Evolutionary conservation across 1,139 yeast genomes (phyloP), one percentile per base, ranked within the genome.

Genomic region (Geotrichum australiense): DNA sequence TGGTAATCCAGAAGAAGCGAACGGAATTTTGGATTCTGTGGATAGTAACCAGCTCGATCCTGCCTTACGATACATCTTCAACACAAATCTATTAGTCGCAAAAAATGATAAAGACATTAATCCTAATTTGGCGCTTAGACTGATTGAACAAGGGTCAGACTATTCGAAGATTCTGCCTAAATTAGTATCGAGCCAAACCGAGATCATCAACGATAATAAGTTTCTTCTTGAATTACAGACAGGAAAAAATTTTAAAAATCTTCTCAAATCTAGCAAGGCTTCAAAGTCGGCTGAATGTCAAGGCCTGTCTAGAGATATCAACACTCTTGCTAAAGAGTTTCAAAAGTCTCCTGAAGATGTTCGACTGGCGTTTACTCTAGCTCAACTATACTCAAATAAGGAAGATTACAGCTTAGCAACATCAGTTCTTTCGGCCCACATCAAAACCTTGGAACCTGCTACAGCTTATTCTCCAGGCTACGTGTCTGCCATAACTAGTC

Each of bases 1-100:
- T 25, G 80, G 79, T 5, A 60, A 74, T 7, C 30, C 46, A 1
- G 65, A 56, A 1, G 66, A 68, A 39, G 75, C 86, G 2, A 49
- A 62, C 38, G 53, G 59, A 2, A 63, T 78, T 4, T 56, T 76
- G 36, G 39, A 50, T n/a, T 45, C 46, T 16, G 43, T 53, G 14
- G 48, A 44, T 12, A 32, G 30, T 19, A 37, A 45, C 5, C 53
- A 56, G 15, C 51, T 49, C 2, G 50, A 24, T 37, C 42, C 42
- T 14, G 28, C 42, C 7, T 40, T 46, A 20, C 43, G 45, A 27
- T 41, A 43, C 23, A 46, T 51, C 34, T 45, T 46, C 23, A 30
- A 40, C 34, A 51, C 50, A 30, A 48, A 51, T 34, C 35, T 35
- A 12, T 34, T 47, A 7, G 28, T 47, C 4, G 30, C 50, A 8